Conservation (phyloP, 1,284 basidiomycete species). For the Polyporus tsugae region DNA sequence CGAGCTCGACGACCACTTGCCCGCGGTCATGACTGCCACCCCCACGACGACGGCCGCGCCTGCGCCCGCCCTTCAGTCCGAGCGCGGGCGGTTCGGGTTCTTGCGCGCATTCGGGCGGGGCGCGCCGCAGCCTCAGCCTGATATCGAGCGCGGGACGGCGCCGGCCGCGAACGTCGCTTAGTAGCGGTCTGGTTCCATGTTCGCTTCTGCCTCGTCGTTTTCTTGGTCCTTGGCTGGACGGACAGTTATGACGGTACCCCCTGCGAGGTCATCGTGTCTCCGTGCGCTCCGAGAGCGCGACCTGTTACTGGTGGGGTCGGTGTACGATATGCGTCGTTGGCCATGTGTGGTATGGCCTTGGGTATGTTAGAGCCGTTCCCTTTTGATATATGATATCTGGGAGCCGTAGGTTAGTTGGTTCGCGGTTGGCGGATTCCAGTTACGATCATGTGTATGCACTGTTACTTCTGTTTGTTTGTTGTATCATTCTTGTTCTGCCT, state of each 20-base stretch:
- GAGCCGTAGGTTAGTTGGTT: background rate
- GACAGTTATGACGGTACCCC: background rate
- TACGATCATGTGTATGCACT: background rate
- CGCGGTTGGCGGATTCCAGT: background rate
- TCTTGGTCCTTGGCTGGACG: background rate
- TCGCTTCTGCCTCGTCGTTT: background rate
- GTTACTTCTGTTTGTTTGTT: background rate
- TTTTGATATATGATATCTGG: too few relatives aligned
- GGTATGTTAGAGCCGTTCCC: background rate
- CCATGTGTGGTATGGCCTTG: background rate
- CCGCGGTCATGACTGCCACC: slow-evolving; percentile 22
- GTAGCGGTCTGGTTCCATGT: background rate
- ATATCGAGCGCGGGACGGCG: slow-evolving; percentile 46
- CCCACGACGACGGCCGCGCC: slow-evolving; percentile 21
- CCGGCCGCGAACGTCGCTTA: slow-evolving; percentile 28
- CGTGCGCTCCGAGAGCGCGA: background rate
- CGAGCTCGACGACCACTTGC: slow-evolving; percentile 45
- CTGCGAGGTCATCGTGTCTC: too few relatives aligned
- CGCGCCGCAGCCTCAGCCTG: slow-evolving; percentile 41
- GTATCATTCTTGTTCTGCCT: background rate
- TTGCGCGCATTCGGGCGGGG: slow-evolving; percentile 41
- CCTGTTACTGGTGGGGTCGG: background rate
- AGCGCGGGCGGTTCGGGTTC: slow-evolving; percentile 43
- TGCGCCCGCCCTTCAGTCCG: slow-evolving; percentile 36
- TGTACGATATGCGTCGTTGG: background rate